phyloP scores from a whole-genome alignment of 2,329 filamentous ascomycete species.

The Colletotrichum nymphaeae region DNA sequence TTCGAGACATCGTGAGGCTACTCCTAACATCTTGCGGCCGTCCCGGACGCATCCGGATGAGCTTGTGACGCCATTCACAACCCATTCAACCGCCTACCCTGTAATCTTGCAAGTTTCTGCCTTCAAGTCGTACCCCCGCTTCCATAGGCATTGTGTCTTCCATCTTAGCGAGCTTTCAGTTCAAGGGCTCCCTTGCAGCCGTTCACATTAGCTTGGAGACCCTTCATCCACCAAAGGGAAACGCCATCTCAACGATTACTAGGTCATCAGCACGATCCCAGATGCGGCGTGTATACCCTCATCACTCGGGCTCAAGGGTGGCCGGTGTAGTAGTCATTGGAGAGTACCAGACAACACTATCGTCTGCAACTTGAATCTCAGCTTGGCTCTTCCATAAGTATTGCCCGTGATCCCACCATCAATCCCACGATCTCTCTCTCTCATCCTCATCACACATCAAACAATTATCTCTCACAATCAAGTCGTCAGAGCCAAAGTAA shows the following conservation, averaged over 20 bases:
- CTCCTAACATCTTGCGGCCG: background rate
- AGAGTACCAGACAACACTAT: background rate
- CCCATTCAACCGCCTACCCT: background rate
- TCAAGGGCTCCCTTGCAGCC: slow-evolving; percentile 9
- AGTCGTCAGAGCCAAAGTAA: background rate
- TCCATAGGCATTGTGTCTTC: background rate
- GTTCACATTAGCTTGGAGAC: slow-evolving; percentile 2
- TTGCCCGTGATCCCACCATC: background rate
- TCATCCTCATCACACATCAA: slow-evolving; percentile 6
- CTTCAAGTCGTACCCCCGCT: background rate
- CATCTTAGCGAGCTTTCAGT: background rate
- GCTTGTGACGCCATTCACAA: background rate
- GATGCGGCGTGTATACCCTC: background rate
- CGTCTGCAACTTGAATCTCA: background rate
- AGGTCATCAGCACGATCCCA: background rate
- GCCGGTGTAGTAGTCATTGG: background rate
- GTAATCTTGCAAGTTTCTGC: background rate
- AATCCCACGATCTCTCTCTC: background rate
- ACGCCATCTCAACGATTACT: background rate
- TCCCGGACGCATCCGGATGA: slow-evolving; percentile 5
- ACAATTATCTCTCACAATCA: background rate
- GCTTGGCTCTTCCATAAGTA: slow-evolving; percentile 19
- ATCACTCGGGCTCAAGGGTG: background rate
- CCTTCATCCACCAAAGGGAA: background rate
- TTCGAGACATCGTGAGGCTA: slow-evolving; percentile 14